Evolutionary conservation across 2,329 filamentous ascomycete genomes (phyloP).

Genomic region (Colletotrichum kahawae): DNA sequence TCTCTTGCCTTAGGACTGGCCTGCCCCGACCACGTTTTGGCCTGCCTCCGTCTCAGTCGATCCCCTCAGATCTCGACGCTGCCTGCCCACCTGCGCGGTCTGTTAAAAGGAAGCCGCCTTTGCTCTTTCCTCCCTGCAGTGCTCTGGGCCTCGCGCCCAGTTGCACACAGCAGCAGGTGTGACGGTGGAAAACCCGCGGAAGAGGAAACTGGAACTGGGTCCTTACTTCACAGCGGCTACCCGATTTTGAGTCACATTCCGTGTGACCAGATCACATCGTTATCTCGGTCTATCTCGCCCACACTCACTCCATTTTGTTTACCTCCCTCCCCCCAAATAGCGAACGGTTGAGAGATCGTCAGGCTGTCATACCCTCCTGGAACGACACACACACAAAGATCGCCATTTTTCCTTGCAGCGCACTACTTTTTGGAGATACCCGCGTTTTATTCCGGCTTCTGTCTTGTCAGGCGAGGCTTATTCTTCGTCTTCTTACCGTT

Average conservation of each 20-base stretch:
- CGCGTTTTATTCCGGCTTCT: constrained; percentile 1
- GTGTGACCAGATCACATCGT: not conserved
- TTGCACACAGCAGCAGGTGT: constrained; percentile 2
- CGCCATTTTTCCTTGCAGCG: not conserved
- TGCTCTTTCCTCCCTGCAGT: not conserved
- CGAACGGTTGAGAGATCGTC: not conserved
- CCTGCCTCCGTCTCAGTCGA: not conserved
- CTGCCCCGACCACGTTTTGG: constrained; percentile 4
- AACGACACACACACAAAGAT: not conserved
- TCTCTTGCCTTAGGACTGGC: not conserved
- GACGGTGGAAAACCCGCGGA: not conserved
- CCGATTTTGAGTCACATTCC: constrained; percentile 18
- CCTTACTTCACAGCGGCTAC: not conserved
- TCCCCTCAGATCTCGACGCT: not conserved
- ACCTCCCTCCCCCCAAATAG: not conserved
- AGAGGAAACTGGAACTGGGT: not conserved
- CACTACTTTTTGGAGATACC: constrained; percentile 16
- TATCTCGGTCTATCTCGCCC: not conserved
- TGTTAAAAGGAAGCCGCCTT: not conserved
- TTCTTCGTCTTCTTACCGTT: not conserved
- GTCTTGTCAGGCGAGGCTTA: not conserved
- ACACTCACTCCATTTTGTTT: not conserved
- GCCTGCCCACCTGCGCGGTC: not conserved
- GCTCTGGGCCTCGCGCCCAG: constrained; percentile 20
- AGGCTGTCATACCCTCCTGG: not conserved